These are phyloP conservation scores for Pseudogymnoascus sp. DNA, from an alignment of 2,329 filamentous ascomycete species.

Conservation along the genomic window DNA sequence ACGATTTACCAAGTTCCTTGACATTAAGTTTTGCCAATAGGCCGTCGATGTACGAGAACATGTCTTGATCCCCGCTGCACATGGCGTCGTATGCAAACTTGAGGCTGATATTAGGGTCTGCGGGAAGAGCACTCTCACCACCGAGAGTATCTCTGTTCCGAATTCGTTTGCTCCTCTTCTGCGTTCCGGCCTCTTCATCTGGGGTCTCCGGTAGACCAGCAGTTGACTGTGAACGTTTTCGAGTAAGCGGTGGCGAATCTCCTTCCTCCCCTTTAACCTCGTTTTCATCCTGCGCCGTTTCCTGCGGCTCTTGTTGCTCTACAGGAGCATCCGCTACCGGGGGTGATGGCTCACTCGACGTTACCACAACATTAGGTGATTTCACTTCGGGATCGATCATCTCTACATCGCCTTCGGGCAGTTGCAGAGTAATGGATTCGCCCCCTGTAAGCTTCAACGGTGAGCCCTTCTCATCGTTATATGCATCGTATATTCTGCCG, in stretches of 20 bases:
- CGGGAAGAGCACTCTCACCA: conserved; percentile 39
- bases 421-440: conserved; percentile 17
- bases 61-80: conserved; percentile 24
- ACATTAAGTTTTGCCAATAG: conserved; percentile 26
- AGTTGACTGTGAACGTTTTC: conserved; percentile 56
- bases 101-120: conserved; percentile 49
- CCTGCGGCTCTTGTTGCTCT: neutral
- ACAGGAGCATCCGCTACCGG: neutral
- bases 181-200: conserved; percentile 51
- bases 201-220: conserved; percentile 50
- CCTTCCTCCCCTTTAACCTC: neutral
- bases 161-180: conserved; percentile 60
- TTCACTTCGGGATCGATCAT: neutral
- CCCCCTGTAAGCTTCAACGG: neutral
- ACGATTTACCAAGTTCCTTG: conserved; percentile 25
- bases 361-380: neutral
- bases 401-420: conserved; percentile 18
- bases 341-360: neutral
- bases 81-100: conserved; percentile 23
- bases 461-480: neutral
- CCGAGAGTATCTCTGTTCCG: conserved; percentile 50
- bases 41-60: conserved; percentile 25
- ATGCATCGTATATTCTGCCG: conserved; percentile 16
- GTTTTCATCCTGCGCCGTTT: neutral
- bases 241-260: conserved; percentile 28